These are phyloP conservation scores for Micractinium sp. DNA, from an alignment of 139 green algal species.

Conservation along the genomic window DNA sequence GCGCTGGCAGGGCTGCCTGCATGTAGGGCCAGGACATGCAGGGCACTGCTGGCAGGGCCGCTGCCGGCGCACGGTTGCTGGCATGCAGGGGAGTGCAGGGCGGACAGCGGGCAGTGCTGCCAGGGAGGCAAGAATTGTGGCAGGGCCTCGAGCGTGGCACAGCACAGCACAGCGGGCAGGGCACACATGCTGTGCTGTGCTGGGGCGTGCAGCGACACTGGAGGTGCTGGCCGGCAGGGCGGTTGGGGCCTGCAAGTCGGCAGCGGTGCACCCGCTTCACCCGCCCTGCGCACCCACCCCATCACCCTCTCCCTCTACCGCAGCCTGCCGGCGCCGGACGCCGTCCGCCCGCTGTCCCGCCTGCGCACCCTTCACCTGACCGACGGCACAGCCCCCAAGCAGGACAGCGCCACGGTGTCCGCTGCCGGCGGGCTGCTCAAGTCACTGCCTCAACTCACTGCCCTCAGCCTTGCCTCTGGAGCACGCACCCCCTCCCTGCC, in stretches of 20 bases:
- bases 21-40: too few relatives aligned
- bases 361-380: neutral
- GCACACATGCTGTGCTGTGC: neutral
- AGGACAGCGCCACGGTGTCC: neutral
- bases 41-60: too few relatives aligned
- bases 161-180: neutral
- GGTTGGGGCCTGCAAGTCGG: too few relatives aligned
- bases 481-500: neutral
- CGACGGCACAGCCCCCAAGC: neutral
- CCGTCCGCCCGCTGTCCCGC: neutral
- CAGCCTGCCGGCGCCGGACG: neutral
- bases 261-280: neutral
- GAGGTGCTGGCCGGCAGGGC: too few relatives aligned
- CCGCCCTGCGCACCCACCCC: neutral
- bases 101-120: too few relatives aligned
- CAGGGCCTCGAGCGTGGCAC: neutral
- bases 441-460: neutral
- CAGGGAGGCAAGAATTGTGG: too few relatives aligned
- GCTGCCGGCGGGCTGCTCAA: neutral
- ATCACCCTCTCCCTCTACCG: neutral
- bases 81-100: too few relatives aligned
- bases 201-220: too few relatives aligned
- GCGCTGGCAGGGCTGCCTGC: too few relatives aligned
- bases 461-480: neutral
- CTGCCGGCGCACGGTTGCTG: too few relatives aligned